Conservation (phyloP, 352 stramenopile genomes). For the Phytophthora sp. region DNA sequence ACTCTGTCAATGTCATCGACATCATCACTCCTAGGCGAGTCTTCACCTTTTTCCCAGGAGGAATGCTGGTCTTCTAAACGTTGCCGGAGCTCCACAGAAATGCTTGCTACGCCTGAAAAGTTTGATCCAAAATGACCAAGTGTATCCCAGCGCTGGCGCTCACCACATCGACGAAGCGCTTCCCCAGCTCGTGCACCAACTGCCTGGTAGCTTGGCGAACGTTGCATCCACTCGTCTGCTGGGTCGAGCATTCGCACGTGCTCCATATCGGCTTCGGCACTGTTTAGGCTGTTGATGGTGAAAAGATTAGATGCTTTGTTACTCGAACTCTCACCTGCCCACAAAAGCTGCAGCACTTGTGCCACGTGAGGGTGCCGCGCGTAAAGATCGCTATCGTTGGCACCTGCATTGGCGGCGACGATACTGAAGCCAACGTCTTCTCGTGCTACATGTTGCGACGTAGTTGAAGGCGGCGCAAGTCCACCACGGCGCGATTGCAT, state of each 20-base stretch:
- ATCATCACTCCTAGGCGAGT: slow-evolving; percentile 13
- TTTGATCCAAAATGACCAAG: slow-evolving; percentile 34
- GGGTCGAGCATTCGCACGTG: slow-evolving; percentile 22
- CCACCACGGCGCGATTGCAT: slow-evolving; percentile 26
- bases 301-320: slow-evolving; percentile 1
- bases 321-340: slow-evolving; percentile 2
- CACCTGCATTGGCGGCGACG: background rate
- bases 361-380: slow-evolving; percentile 53
- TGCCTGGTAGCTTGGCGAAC: slow-evolving; percentile 51
- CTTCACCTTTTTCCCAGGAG: slow-evolving; percentile 6
- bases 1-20: background rate
- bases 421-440: slow-evolving; percentile 15
- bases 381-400: slow-evolving; percentile 34
- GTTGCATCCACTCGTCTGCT: slow-evolving; percentile 52
- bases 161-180: slow-evolving; percentile 28
- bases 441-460: background rate
- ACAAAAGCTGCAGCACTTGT: slow-evolving; percentile 45
- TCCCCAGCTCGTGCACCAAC: slow-evolving; percentile 40
- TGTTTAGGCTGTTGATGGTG: slow-evolving; percentile 19
- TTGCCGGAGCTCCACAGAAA: slow-evolving; percentile 22
- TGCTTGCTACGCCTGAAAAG: background rate
- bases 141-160: slow-evolving; percentile 59
- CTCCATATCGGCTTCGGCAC: slow-evolving; percentile 37
- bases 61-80: slow-evolving; percentile 33
- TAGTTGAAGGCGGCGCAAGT: slow-evolving; percentile 2